Evolutionary conservation across 2,329 filamentous ascomycete genomes (phyloP).

Genomic region (Fusarium sp.): DNA sequence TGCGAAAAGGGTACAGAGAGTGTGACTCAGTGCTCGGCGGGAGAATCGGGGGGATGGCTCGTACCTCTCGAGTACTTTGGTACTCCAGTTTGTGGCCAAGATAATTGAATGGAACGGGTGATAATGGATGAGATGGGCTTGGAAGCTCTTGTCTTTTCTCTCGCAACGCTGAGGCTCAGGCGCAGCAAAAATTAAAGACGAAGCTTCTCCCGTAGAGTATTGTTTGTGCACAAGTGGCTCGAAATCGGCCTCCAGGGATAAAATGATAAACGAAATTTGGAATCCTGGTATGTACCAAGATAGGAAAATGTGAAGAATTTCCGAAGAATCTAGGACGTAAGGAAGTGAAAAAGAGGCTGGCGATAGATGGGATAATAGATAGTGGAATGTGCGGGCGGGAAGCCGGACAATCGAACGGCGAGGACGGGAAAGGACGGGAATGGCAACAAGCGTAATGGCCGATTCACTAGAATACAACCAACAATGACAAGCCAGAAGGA

Average conservation of each 20-base stretch:
- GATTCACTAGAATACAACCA: conserved; percentile 30
- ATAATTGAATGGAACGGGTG: background rate
- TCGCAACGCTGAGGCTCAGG: conserved; percentile 9
- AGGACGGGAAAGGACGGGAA: conserved; percentile 43
- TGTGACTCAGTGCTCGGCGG: conserved; percentile 32
- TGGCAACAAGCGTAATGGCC: conserved; percentile 33
- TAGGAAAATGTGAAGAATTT: conserved; percentile 5
- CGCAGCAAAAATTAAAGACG: conserved; percentile 13
- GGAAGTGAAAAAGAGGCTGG: conserved; percentile 3
- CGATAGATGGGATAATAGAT: conserved; percentile 28
- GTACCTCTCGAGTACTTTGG: conserved; percentile 31
- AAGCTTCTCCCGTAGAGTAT: conserved; percentile 1
- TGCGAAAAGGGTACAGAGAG: conserved; percentile 12
- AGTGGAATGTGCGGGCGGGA: conserved; percentile 36
- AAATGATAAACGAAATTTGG: conserved; percentile 1
- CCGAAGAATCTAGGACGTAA: conserved; percentile 1
- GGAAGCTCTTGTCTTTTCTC: background rate
- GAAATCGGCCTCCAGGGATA: conserved; percentile 8
- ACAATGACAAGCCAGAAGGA: conserved; percentile 5
- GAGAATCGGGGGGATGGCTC: conserved; percentile 11
- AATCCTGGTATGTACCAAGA: conserved; percentile 14
- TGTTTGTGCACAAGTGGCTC: conserved; percentile 12
- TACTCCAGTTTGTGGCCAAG: conserved; percentile 13
- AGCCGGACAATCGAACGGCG: conserved; percentile 36
- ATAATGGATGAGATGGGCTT: conserved; percentile 8